phyloP scores from a whole-genome alignment of 2,329 filamentous ascomycete genomes.

The Cordyceps pruinosa region DNA sequence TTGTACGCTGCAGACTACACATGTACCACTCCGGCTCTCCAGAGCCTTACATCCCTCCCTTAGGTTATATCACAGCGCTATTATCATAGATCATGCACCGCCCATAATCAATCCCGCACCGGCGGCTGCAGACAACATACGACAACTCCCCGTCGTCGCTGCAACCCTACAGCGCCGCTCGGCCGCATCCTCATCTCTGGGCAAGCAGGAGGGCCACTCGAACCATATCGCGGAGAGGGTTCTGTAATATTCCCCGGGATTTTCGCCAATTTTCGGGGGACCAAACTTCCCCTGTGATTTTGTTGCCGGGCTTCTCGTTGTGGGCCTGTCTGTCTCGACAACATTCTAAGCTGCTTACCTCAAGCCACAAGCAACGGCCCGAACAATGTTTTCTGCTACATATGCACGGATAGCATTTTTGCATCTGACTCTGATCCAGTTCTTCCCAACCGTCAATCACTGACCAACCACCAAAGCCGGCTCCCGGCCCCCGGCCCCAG shows the following conservation, averaged over 20 bases:
- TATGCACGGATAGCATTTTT: background rate
- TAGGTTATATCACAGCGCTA: background rate
- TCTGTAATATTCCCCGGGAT: background rate
- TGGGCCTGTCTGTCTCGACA: background rate
- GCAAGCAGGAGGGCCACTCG: background rate
- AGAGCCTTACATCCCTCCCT: background rate
- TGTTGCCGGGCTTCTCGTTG: background rate
- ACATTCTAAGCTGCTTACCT: background rate
- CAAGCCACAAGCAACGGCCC: background rate
- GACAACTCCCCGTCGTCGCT: background rate
- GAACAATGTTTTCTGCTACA: background rate
- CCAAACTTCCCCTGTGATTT: too few species aligned
- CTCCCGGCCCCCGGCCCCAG: background rate
- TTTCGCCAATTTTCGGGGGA: too few species aligned
- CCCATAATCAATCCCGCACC: background rate
- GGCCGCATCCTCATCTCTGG: background rate
- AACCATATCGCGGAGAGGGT: conserved; percentile 5
- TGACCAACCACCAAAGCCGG: background rate
- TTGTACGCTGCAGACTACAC: background rate
- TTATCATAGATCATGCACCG: background rate
- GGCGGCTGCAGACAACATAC: background rate
- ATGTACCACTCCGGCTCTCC: too few species aligned
- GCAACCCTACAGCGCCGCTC: background rate
- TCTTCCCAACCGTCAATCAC: background rate
- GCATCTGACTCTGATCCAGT: background rate